Conservation (phyloP, 2,329 filamentous ascomycete genomes). For the Tolypocladium amazonense region DNA sequence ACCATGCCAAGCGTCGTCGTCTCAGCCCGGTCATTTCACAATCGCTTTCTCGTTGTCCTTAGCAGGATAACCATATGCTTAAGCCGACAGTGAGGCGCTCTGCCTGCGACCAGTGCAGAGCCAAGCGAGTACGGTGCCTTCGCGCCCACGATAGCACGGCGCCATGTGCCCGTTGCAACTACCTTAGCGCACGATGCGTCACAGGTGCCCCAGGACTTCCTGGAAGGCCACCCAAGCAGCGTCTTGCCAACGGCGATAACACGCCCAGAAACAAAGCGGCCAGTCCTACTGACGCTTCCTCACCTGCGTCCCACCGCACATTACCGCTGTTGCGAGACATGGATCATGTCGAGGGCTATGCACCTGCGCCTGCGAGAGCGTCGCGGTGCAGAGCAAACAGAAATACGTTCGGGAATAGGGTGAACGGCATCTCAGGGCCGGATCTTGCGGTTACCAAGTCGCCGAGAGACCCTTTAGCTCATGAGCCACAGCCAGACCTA, state of each 20-base stretch:
- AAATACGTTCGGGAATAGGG: background rate
- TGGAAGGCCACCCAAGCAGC: slow-evolving; percentile 9
- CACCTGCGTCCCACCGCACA: background rate
- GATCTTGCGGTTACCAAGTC: slow-evolving; percentile 1
- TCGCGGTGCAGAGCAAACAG: background rate
- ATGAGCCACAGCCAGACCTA: slow-evolving; percentile 4
- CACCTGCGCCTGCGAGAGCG: background rate
- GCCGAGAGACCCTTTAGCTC: background rate
- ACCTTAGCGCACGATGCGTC: slow-evolving; percentile 7
- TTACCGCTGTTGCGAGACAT: background rate
- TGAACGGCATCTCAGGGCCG: background rate
- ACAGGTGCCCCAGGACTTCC: slow-evolving; percentile 9
- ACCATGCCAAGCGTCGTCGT: background rate
- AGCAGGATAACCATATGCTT: background rate
- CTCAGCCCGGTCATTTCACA: background rate
- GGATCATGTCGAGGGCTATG: background rate
- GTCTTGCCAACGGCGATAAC: background rate
- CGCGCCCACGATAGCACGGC: slow-evolving; percentile 7
- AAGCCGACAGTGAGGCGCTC: slow-evolving; percentile 8
- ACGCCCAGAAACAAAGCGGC: background rate
- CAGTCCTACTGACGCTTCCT: background rate
- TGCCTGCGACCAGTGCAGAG: slow-evolving; percentile 12
- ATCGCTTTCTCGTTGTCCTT: background rate
- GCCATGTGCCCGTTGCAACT: slow-evolving; percentile 9
- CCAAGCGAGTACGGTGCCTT: slow-evolving; percentile 11